Conservation (phyloP, 2,329 filamentous ascomycete species). For the Cercospora sojina region DNA sequence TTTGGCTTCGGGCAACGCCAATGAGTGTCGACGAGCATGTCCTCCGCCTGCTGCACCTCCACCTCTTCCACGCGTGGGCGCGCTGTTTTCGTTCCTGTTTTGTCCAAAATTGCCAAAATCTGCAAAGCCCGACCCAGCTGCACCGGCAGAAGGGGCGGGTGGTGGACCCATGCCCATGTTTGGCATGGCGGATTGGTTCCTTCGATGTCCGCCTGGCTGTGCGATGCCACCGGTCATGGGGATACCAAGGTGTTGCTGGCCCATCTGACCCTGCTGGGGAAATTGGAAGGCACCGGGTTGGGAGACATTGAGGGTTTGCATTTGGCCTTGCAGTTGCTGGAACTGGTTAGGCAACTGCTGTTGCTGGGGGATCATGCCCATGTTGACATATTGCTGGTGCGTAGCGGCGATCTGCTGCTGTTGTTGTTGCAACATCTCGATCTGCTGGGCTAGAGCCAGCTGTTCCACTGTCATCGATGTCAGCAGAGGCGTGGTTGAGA, state of each 20-base stretch:
- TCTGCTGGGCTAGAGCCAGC: slow-evolving; percentile 95
- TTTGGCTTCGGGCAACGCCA: slow-evolving; percentile 92
- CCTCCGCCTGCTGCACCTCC: slow-evolving; percentile 67
- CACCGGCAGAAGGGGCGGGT: slow-evolving; percentile 77
- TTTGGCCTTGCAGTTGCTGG: slow-evolving; percentile 74
- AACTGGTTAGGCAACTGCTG: slow-evolving; percentile 75
- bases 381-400: slow-evolving; percentile 95
- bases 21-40: slow-evolving; percentile 89
- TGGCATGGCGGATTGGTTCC: slow-evolving; percentile 95
- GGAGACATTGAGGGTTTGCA: slow-evolving; percentile 75
- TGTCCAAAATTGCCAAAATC: slow-evolving; percentile 62
- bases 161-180: slow-evolving; percentile 84
- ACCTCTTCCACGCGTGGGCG: slow-evolving; percentile 68
- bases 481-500: neutral
- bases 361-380: slow-evolving; percentile 87
- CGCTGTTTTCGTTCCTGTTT: slow-evolving; percentile 63
- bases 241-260: slow-evolving; percentile 61
- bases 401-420: slow-evolving; percentile 96
- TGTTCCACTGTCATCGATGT: slow-evolving; percentile 72
- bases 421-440: slow-evolving; percentile 94
- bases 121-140: slow-evolving; percentile 74
- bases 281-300: slow-evolving; percentile 76
- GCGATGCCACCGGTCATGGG: slow-evolving; percentile 69
- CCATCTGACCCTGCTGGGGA: slow-evolving; percentile 64
- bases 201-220: slow-evolving; percentile 83